Evolutionary conservation across 805 yeast species (phyloP), one percentile per base, ranked within the genome.

Genomic region (Pichia californica): DNA sequence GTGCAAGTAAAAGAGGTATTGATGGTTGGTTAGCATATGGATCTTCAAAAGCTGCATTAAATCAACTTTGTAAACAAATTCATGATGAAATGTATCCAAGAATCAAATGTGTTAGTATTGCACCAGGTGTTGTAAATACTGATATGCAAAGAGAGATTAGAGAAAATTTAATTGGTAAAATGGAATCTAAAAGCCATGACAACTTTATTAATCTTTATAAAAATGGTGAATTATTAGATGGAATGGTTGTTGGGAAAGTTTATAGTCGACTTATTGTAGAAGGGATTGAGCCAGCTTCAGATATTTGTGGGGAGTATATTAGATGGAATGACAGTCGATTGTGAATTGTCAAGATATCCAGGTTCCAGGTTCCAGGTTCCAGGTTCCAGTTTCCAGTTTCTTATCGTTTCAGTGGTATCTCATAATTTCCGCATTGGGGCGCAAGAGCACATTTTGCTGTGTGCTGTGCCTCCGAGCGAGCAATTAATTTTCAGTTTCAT

Each of bases 121-220:
- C 96, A 0, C 98, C 98, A 0, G 98, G 99, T 4, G 95, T 88
- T 1, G 97, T 93, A 2, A 87, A 87, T 58, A 91, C 99, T 1
- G 69, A 68, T 18, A 91, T 93, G 98, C 98, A 93, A 65, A 59
- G 51, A 7, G 81, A 78, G 43, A 88, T 91, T 45, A 77, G 98
- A 53, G 82, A 77, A 15, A 70, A 63, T 35, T 77, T 76, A 50
- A 78, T 80, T 2, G 49, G 54, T 4, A 66, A 67, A 23, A 89
- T 89, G 96, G 67, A 72, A 0, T 64, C 69, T 1, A 78, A 73
- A 16, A 74, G 78, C 4, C 70, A 77, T 49, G 64, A 77, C 40
- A 69, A 81, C 48, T 91, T 91, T 63, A 65, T 70, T 6, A 81
- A 79, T 28, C 66, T 91, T 47, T 78, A 86, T 55, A 48, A 66